Evolutionary conservation across 2,329 filamentous ascomycete genomes (phyloP).

Genomic region (Talaromyces sp.): DNA sequence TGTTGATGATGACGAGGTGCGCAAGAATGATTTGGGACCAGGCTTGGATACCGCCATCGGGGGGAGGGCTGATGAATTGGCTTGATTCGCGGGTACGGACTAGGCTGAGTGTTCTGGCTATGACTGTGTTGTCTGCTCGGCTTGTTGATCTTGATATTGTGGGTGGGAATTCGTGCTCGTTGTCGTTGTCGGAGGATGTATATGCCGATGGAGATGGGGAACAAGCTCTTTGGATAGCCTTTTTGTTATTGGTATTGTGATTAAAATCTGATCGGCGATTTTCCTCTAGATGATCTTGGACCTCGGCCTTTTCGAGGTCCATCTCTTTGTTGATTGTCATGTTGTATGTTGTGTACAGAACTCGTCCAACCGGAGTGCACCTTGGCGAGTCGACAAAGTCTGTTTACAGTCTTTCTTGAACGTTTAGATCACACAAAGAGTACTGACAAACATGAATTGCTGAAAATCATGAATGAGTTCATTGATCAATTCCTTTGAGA

Average conservation of each 20-base stretch:
- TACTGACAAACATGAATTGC: not conserved
- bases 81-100: slow-evolving; percentile 17
- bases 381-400: not conserved
- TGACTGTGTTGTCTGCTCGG: not conserved
- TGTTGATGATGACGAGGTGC: slow-evolving; percentile 30
- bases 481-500: not conserved
- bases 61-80: slow-evolving; percentile 22
- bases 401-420: not conserved
- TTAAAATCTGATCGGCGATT: not conserved
- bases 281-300: not conserved
- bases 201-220: not conserved
- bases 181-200: not conserved
- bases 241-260: not conserved
- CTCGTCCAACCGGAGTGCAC: not conserved
- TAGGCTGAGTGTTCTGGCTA: slow-evolving; percentile 12
- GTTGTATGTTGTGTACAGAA: not conserved
- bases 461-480: not conserved
- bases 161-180: not conserved
- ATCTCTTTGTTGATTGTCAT: not conserved
- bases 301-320: not conserved
- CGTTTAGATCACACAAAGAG: not conserved
- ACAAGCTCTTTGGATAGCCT: not conserved
- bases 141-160: slow-evolving; percentile 6
- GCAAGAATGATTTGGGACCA: slow-evolving; percentile 32
- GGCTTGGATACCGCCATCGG: slow-evolving; percentile 31